Percentiles rank a stretch among this genome's conserved stretches.
These are phyloP conservation scores for Gossypium schwendimanii DNA, from an alignment of 441 rosid species.

Conservation along the genomic window DNA sequence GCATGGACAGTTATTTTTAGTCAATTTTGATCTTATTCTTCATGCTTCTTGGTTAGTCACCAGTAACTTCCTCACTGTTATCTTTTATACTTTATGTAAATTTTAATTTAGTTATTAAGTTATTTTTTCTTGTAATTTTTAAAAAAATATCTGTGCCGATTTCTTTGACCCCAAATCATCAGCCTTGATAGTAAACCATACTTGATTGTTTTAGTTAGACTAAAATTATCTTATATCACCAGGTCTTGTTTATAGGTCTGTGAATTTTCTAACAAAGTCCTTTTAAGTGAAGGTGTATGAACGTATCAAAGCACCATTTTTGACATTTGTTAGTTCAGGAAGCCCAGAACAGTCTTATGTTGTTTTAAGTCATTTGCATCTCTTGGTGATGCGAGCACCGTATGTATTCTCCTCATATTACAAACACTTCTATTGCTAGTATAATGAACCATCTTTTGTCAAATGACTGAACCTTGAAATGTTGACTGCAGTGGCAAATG, in stretches of 20 bases:
- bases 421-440: conserved; percentile 93
- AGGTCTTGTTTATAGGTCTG: conserved; percentile 11
- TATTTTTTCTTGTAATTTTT: not conserved
- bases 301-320: conserved; percentile 92
- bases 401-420: conserved; percentile 78
- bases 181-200: not conserved
- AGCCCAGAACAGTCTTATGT: conserved; percentile 97
- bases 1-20: not conserved
- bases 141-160: not conserved
- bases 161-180: not conserved
- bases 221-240: not conserved
- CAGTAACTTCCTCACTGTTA: not conserved
- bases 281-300: conserved; percentile 68
- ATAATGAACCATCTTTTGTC: conserved; percentile 87
- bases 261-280: conserved; percentile 15
- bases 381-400: conserved; percentile 93
- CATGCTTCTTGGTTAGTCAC: not conserved
- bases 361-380: conserved; percentile 85
- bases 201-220: not conserved
- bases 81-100: not conserved
- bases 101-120: not conserved
- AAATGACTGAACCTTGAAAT: conserved; percentile 95
- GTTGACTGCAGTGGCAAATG: conserved; percentile 97
- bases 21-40: not conserved
- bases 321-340: conserved; percentile 95